Evolutionary conservation across 1,284 basidiomycete species (phyloP), one percentile per base, ranked within the genome.

Genomic region (Puccinia hordei): DNA sequence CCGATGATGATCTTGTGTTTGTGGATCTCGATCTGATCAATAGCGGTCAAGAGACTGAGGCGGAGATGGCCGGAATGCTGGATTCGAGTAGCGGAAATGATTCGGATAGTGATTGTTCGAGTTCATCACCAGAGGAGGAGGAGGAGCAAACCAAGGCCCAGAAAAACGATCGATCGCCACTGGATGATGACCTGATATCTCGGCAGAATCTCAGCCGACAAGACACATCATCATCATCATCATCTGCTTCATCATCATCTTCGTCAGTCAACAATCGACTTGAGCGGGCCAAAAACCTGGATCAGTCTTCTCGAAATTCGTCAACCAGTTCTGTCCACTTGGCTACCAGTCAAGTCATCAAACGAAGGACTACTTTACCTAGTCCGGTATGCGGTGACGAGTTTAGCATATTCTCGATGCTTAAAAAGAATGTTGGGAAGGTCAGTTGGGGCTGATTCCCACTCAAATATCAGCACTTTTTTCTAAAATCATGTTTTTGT

Each of bases 371-470:
- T 1, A 87, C 87, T 71, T 87, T 97, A 57, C 94, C 91, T 22
- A 85, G 86, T 22, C 86, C 86, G 5, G 86, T 87, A 0, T 86
- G 86, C 8, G 91, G 90, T 0, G 93, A 95, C 81, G 94, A 97
- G 86, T 92, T 93, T 4, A 94, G 92, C 82, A 86, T 97, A 59
- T 93, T 96, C 83, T 87, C 91, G 0, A 90, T 96, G 81, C 86
- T 97, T 74, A 94, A 94, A 87, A 96, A 95, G 87, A 96, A 94
- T 84, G 92, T 97, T 69, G 93, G 93, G 80, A 95, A 94, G 88
- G 92, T 92, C 82, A 80, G 85, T 61, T 24, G 15, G 24, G 15
- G 38, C 61, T 38, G 22, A 13, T 65, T 17, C 27, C 30, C 17
- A 38, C 49, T 38, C 44, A 24, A 10, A 57, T 22, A 33, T 73